Evolutionary conservation across 257 asterid species (phyloP), one percentile per base, ranked within the genome.

Genomic region (Forsythia viridissima): DNA sequence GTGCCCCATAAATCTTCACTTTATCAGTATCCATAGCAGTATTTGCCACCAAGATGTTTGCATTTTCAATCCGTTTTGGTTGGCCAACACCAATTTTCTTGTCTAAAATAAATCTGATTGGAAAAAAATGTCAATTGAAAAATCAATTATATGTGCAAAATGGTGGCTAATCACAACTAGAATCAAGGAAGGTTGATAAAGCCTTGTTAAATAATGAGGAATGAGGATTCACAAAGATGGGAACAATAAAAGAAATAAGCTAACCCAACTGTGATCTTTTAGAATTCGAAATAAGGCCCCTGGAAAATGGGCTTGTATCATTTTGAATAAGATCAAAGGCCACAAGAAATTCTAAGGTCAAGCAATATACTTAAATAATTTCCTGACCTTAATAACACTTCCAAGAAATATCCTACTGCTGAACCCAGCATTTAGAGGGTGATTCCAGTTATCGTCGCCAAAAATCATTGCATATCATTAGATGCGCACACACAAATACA

Each of bases 1-100:
- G 97, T 39, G 99, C 98, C 57, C 99, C 99, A 71, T 92, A 95
- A 67, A 95, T 95, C 86, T 95, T 95, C 82, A 95, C 99, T 85
- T 95, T 95, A 82, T 95, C 99, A 6, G 99, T 93, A 80, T 95
- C 99, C 99, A 95, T 95, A 8, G 99, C 97, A 34, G 99, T 95
- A 83, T 95, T 95, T 63, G 99, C 94, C 74, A 96, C 99, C 92
- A 96, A 82, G 79, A 96, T 96, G 73, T 92, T 96, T 7, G 98
- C 99, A 83, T 96, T 88, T 81, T 93, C 99, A 8, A 96, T 96
- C n/a, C 97, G 89, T 81, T 93, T 95, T 61, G 99, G 99, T 80
- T 96, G 98, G 80, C 99, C 99, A 74, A 95, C 89, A 71, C 99
- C 99, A 66, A 95, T 95, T 78, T 95, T 95, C 74, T 95, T 93